phyloP scores from a whole-genome alignment of 148 eudicot genomes.

The Simmondsia chinensis region DNA sequence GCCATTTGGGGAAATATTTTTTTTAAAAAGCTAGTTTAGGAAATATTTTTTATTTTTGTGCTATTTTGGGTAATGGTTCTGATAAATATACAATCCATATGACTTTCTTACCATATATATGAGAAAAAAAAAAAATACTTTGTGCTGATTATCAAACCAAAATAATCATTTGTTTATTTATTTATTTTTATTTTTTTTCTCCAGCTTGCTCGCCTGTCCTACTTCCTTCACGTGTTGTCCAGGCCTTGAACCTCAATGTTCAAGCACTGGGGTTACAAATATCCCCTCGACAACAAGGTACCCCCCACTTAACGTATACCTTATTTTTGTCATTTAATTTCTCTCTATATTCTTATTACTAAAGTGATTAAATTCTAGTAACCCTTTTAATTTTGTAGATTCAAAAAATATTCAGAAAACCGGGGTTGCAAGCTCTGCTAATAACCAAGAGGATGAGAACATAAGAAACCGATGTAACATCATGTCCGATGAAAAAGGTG shows the following conservation, averaged over 20 bases:
- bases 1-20: too few relatives aligned
- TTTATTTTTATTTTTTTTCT: not conserved
- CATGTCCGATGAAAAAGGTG: conserved; percentile 15
- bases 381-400: conserved; percentile 13
- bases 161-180: not conserved
- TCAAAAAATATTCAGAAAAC: conserved; percentile 1
- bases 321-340: not conserved
- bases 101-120: too few relatives aligned
- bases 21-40: too few relatives aligned
- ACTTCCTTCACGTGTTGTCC: conserved; percentile 63
- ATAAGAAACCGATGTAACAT: conserved; percentile 13
- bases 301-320: not conserved
- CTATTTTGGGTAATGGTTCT: too few relatives aligned
- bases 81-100: too few relatives aligned
- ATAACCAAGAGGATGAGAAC: conserved; percentile 15
- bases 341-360: too few relatives aligned
- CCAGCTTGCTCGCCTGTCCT: conserved; percentile 65
- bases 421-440: not conserved
- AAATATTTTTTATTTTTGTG: too few relatives aligned
- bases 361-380: too few relatives aligned
- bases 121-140: too few relatives aligned
- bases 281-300: conserved; percentile 29
- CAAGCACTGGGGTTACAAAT: conserved; percentile 38
- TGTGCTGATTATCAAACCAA: too few relatives aligned
- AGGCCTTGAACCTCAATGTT: conserved; percentile 56